Evolutionary conservation across 2,329 filamentous ascomycete genomes (phyloP).

Genomic region (Claviceps paspali): DNA sequence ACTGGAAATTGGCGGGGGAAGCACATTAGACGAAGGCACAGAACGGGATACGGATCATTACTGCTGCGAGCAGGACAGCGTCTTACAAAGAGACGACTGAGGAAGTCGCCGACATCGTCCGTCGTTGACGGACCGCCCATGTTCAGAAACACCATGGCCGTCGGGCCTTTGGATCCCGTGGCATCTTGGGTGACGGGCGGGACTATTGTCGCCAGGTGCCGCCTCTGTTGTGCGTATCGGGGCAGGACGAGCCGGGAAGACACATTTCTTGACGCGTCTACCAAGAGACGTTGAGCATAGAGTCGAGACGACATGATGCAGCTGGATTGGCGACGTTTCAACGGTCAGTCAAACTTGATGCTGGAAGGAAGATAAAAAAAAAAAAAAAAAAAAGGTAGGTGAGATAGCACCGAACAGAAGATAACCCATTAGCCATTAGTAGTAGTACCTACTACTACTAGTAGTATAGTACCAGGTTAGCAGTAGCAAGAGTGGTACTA

Average conservation of each 20-base stretch:
- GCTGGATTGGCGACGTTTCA: not conserved
- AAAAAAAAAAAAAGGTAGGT: too few species aligned
- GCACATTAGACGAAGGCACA: slow-evolving; percentile 4
- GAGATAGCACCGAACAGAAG: too few species aligned
- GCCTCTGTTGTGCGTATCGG: slow-evolving; percentile 16
- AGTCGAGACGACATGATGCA: slow-evolving; percentile 17
- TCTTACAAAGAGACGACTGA: slow-evolving; percentile 81
- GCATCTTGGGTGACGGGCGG: slow-evolving; percentile 71
- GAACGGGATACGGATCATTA: not conserved
- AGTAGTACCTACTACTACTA: too few species aligned
- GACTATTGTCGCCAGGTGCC: slow-evolving; percentile 27
- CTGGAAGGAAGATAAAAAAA: not conserved
- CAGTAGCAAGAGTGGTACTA: too few species aligned
- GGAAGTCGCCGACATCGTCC: slow-evolving; percentile 75
- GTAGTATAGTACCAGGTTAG: too few species aligned
- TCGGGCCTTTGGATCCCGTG: slow-evolving; percentile 59
- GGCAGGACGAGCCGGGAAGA: slow-evolving; percentile 15
- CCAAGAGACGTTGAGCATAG: slow-evolving; percentile 16
- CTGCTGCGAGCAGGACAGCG: not conserved
- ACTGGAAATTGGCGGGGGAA: slow-evolving; percentile 31
- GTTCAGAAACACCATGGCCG: slow-evolving; percentile 97
- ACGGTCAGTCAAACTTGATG: not conserved
- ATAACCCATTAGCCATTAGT: too few species aligned
- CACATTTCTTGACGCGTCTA: slow-evolving; percentile 12
- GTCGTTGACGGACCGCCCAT: slow-evolving; percentile 92